Evolutionary conservation across 148 eudicot species (phyloP).

Genomic region (Amaranthus hypochondriacus): DNA sequence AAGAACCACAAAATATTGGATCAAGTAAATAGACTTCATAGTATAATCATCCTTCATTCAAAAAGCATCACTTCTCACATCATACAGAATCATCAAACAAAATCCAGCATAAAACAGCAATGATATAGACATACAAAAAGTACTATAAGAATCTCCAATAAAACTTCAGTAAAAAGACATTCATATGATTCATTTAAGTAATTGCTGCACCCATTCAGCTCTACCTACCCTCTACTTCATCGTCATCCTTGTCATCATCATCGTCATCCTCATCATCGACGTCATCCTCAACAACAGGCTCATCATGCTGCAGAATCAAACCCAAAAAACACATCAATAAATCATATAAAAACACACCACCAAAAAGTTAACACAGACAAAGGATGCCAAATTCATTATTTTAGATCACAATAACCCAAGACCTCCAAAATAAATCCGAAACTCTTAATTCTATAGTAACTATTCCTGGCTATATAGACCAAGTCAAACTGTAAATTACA

Average conservation of each 20-base stretch:
- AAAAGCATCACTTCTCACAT: background rate
- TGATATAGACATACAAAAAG: background rate
- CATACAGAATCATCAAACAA: background rate
- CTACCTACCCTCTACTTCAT: slow-evolving; percentile 50
- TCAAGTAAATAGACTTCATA: background rate
- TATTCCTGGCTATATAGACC: too few species aligned
- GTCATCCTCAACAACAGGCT: slow-evolving; percentile 68
- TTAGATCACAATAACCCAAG: too few species aligned
- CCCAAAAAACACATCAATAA: background rate
- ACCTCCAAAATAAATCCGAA: too few species aligned
- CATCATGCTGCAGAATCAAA: slow-evolving; percentile 40
- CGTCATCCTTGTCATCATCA: slow-evolving; percentile 58
- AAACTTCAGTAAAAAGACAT: background rate
- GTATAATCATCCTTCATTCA: background rate
- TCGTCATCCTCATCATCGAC: slow-evolving; percentile 75
- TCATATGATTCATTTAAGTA: background rate
- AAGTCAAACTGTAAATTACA: too few species aligned
- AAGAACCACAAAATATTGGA: too few species aligned
- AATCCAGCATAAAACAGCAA: background rate
- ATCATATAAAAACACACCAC: background rate
- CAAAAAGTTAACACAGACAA: too few species aligned
- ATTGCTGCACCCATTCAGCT: background rate
- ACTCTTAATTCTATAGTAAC: too few species aligned
- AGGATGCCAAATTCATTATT: too few species aligned
- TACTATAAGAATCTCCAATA: background rate